Base-by-base conservation (phyloP, 352 stramenopile genomes). In the Globisporangium abappressorium region DNA sequence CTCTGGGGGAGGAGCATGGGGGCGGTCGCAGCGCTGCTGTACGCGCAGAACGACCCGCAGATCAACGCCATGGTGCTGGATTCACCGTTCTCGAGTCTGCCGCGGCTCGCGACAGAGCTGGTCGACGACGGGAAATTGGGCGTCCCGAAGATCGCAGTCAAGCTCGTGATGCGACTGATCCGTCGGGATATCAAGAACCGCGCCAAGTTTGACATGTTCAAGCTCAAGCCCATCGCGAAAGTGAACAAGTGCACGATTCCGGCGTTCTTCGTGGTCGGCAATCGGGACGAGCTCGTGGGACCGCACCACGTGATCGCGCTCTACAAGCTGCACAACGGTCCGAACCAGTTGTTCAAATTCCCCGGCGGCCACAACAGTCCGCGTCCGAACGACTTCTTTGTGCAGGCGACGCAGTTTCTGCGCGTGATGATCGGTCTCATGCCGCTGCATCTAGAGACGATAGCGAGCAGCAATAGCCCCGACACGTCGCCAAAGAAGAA, bases 201-300 rank as follows among this genome's bases (percentile, higher is more conserved):
- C 57, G 87, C 87, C 49, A 92, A 93, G 66, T 95, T 95, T 69
- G 87, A 95, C 66, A 92, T 94, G 82, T 94, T 92, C 69, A 92
- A 95, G 69, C 71, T 95, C 55, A 94, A 92, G 46, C 87, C 87
- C 0, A 91, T 94, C 57, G 78, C 72, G 20, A 88, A 84, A 41
- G 69, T 95, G 1, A 71, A 86, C 73, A 88, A 91, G 74, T 94
- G 72, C 61, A 75, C 73, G 8, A 85, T 89, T 24, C 87, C 87
- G 5, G 73, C 84, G 4, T 94, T 95, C 66, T 95, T 94, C 68
- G 81, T 92, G 2, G 77, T 87, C 15, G 87, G 82, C 2, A 59
- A 85, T 49, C 82, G 94, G 67, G 87, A 95, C 59, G 87, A 95
- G 69, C 77, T 95, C 28, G 86, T 95, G 9, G 81, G 82, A 0